Evolutionary conservation across 805 yeast species (phyloP).

Genomic region (Candida nanaspora): DNA sequence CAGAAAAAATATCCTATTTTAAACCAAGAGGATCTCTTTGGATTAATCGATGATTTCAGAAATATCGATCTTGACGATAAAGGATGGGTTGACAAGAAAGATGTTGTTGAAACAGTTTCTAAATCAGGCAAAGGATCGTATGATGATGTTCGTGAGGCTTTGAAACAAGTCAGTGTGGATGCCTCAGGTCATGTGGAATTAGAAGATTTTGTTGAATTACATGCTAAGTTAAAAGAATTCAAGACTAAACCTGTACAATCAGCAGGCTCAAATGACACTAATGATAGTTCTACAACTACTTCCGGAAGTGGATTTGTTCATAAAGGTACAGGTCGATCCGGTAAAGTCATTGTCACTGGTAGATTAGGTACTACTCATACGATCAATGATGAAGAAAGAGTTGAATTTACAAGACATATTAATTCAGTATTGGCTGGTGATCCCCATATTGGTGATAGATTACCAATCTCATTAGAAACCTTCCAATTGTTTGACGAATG

Average conservation of each 20-base stretch:
- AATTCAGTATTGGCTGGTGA: slow-evolving; percentile 90
- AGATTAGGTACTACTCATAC: slow-evolving; percentile 91
- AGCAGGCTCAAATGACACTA: slow-evolving; percentile 5
- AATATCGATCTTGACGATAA: slow-evolving; percentile 81
- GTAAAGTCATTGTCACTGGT: slow-evolving; percentile 69
- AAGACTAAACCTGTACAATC: slow-evolving; percentile 20
- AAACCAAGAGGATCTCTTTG: slow-evolving; percentile 80
- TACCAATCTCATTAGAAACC: slow-evolving; percentile 89
- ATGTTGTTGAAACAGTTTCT: slow-evolving; percentile 77
- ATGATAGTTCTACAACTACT: slow-evolving; percentile 18
- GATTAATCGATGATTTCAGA: slow-evolving; percentile 80
- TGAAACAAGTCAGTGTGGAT: slow-evolving; percentile 86
- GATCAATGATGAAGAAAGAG: slow-evolving; percentile 93
- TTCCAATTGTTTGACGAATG: slow-evolving; percentile 97
- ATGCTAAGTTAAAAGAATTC: slow-evolving; percentile 67
- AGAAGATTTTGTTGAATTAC: slow-evolving; percentile 84
- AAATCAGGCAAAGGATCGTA: slow-evolving; percentile 74
- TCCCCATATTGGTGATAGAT: slow-evolving; percentile 68
- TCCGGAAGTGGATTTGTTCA: slow-evolving; percentile 32
- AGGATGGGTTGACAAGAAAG: slow-evolving; percentile 92
- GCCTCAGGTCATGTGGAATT: slow-evolving; percentile 96
- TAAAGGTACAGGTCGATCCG: slow-evolving; percentile 35
- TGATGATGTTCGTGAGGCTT: slow-evolving; percentile 89
- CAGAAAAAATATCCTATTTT: slow-evolving; percentile 81
- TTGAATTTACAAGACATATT: slow-evolving; percentile 93